Evolutionary conservation across 2,329 filamentous ascomycete species (phyloP).

Genomic region (Aspergillus ochraceoroseus): DNA sequence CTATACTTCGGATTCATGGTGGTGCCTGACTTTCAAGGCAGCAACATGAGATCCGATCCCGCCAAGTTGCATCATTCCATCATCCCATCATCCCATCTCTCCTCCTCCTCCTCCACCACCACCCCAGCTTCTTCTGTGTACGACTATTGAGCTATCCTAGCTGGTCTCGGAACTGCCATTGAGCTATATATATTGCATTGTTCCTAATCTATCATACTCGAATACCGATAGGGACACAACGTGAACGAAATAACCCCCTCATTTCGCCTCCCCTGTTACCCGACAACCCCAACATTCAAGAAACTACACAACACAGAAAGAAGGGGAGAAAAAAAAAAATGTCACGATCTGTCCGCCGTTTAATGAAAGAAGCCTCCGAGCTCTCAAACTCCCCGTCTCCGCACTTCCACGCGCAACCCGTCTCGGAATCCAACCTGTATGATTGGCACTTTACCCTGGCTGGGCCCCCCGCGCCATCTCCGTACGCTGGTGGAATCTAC

Average conservation of each 20-base stretch:
- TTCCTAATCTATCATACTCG: no score
- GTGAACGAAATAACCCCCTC: no score
- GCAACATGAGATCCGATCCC: background rate
- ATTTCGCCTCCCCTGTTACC: no score
- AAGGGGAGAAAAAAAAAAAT: conserved; percentile 20
- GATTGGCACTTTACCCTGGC: conserved; percentile 99
- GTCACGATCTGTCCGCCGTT: conserved; percentile 36
- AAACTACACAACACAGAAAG: background rate
- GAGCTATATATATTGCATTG: background rate
- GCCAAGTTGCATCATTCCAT: conserved; percentile 13
- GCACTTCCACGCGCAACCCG: conserved; percentile 77
- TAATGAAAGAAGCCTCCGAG: conserved; percentile 80
- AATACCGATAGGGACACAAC: no score
- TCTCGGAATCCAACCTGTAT: conserved; percentile 80
- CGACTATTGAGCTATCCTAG: background rate
- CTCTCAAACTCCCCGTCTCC: conserved; percentile 72
- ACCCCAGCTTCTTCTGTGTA: background rate
- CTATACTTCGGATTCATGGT: background rate
- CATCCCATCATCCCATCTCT: background rate
- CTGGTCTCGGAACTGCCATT: background rate
- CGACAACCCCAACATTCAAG: no score
- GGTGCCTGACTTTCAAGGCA: conserved; percentile 9
- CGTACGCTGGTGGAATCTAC: conserved; percentile 78
- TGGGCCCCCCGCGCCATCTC: conserved; percentile 72
- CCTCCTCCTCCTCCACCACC: background rate